Evolutionary conservation across 495 filamentous ascomycete genomes (phyloP).

Genomic region (Hyaloscypha variabilis): DNA sequence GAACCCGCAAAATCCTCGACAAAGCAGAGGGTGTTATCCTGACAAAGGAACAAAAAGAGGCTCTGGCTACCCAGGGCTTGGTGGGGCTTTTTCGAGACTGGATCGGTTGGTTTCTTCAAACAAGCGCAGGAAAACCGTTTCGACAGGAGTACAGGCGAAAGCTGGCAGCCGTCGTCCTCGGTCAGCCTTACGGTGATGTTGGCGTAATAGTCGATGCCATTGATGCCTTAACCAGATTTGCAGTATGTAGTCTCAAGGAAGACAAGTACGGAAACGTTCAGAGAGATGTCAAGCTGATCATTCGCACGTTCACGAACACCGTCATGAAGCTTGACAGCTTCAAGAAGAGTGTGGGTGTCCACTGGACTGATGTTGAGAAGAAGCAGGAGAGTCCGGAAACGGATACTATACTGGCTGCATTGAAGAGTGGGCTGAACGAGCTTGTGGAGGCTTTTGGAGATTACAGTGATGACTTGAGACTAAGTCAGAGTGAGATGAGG

Average conservation of each 20-base stretch:
- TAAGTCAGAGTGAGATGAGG: constrained; percentile 68
- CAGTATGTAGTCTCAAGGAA: constrained; percentile 74
- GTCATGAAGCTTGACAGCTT: constrained; percentile 73
- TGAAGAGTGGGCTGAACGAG: constrained; percentile 61
- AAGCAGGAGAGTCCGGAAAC: constrained; percentile 55
- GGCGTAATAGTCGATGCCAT: constrained; percentile 70
- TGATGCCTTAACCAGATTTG: constrained; percentile 67
- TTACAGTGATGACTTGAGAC: constrained; percentile 65
- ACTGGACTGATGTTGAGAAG: constrained; percentile 81
- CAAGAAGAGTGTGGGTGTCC: constrained; percentile 55
- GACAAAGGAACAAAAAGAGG: constrained; percentile 45
- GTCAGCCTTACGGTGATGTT: constrained; percentile 65
- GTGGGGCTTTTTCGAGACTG: constrained; percentile 39
- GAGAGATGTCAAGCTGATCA: constrained; percentile 69
- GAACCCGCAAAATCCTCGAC: constrained; percentile 19
- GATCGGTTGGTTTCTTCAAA: constrained; percentile 44
- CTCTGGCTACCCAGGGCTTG: constrained; percentile 43
- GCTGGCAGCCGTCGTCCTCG: constrained; percentile 64
- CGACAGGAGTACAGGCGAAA: constrained; percentile 68
- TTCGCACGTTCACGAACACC: constrained; percentile 69
- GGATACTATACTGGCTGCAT: constrained; percentile 57
- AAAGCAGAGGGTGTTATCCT: constrained; percentile 46
- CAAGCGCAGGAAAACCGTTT: constrained; percentile 68
- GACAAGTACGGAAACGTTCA: constrained; percentile 89
- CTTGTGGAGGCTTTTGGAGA: constrained; percentile 70